Evolutionary conservation across 1,284 basidiomycete species (phyloP).

Genomic region (Lignosus rhinocerotis): DNA sequence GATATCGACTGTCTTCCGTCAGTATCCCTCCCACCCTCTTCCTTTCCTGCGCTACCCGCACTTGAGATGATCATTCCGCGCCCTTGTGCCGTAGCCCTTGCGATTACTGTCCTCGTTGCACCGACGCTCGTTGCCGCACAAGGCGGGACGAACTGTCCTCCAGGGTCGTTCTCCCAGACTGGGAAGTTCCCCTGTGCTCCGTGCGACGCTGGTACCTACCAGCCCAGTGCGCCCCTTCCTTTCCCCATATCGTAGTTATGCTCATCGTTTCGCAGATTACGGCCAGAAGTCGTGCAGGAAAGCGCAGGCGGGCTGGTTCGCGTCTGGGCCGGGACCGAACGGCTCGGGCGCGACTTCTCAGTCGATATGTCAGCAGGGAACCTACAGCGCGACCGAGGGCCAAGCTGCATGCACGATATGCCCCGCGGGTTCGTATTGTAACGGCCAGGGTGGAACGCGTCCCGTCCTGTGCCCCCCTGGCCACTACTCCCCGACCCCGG

Average conservation of each 20-base stretch:
- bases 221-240: conserved; percentile 5
- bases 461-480: conserved; percentile 17
- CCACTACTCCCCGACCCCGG: conserved; percentile 16
- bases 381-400: conserved; percentile 15
- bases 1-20: background rate
- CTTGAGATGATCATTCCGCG: background rate
- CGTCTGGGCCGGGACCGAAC: conserved; percentile 1
- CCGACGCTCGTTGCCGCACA: background rate
- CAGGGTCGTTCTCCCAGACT: conserved; percentile 12
- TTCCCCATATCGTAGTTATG: no score
- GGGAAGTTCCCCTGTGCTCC: conserved; percentile 13
- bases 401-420: conserved; percentile 14
- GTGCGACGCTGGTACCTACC: conserved; percentile 16
- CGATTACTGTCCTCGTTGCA: background rate
- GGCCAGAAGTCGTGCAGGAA: conserved; percentile 15
- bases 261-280: background rate
- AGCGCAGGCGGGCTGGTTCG: conserved; percentile 20
- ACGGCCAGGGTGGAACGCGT: conserved; percentile 13
- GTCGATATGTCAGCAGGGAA: conserved; percentile 17
- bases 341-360: conserved; percentile 14
- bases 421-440: conserved; percentile 22
- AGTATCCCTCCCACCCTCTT: background rate
- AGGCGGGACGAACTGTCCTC: background rate
- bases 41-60: background rate
- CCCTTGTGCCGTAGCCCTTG: background rate